Percentiles rank a stretch among this genome's conserved stretches.
phyloP scores from a whole-genome alignment of 2,329 filamentous ascomycete genomes.

The Paraconiothyrium brasiliense region DNA sequence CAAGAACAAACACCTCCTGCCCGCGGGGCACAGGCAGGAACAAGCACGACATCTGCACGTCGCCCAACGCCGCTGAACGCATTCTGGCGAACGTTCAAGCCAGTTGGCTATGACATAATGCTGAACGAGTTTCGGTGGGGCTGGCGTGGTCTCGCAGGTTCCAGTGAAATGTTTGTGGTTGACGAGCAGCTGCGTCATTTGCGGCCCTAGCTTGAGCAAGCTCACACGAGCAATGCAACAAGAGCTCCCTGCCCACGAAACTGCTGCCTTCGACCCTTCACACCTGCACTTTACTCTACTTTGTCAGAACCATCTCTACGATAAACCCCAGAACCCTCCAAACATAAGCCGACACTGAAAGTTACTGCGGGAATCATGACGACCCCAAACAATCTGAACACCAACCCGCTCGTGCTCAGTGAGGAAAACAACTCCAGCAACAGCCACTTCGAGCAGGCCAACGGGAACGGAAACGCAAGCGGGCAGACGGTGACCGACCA shows the following conservation, averaged over 20 bases:
- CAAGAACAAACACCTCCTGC: background rate
- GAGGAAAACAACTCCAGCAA: background rate
- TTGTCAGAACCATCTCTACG: background rate
- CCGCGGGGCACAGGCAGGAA: background rate
- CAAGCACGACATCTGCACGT: background rate
- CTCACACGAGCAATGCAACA: constrained; percentile 26
- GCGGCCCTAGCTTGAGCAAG: constrained; percentile 8
- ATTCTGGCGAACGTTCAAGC: background rate
- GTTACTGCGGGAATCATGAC: constrained; percentile 1
- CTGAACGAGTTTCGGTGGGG: constrained; percentile 18
- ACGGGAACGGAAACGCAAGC: constrained; percentile 29
- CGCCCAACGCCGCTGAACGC: constrained; percentile 10
- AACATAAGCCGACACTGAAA: background rate
- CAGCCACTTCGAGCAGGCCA: constrained; percentile 22
- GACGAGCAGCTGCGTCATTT: constrained; percentile 23
- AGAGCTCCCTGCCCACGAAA: constrained; percentile 20
- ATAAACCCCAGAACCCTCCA: background rate
- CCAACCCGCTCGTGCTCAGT: constrained; percentile 12
- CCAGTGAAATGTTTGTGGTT: constrained; percentile 21
- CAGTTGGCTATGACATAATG: constrained; percentile 13
- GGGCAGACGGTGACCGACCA: constrained; percentile 30
- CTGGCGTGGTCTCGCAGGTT: constrained; percentile 9
- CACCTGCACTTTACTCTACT: background rate
- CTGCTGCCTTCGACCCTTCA: constrained; percentile 1
- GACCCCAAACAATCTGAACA: constrained; percentile 11